Conservation (phyloP, 768 basidiomycete species). For the Royoungia palumana region DNA sequence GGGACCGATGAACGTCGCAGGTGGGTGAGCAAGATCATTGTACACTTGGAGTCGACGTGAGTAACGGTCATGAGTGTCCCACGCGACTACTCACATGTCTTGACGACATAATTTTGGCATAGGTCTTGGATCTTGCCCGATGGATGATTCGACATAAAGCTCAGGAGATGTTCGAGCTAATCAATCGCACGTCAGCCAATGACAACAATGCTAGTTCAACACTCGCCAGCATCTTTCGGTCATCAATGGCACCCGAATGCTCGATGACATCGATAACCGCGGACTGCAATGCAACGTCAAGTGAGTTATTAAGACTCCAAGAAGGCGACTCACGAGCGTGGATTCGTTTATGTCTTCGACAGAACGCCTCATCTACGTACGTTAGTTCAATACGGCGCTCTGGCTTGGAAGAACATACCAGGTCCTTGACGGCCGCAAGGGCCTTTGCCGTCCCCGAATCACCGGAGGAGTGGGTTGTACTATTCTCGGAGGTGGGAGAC, state of each 20-base stretch:
- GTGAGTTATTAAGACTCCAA: background rate
- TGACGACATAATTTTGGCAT: slow-evolving; percentile 38
- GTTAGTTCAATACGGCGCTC: background rate
- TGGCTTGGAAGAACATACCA: slow-evolving; percentile 14
- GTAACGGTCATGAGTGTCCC: background rate
- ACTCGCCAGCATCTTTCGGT: slow-evolving; percentile 71
- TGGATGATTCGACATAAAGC: slow-evolving; percentile 58
- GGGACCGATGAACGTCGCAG: slow-evolving; percentile 62
- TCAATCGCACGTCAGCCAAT: background rate
- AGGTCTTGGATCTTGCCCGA: slow-evolving; percentile 42
- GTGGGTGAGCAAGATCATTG: slow-evolving; percentile 78
- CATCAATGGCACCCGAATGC: slow-evolving; percentile 64
- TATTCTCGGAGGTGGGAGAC: slow-evolving; percentile 13
- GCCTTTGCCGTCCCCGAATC: slow-evolving; percentile 25
- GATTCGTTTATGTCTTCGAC: slow-evolving; percentile 31
- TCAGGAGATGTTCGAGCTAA: slow-evolving; percentile 70
- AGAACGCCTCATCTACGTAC: slow-evolving; percentile 27
- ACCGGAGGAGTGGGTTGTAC: background rate
- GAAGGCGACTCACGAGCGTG: slow-evolving; percentile 17
- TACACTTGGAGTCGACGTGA: slow-evolving; percentile 49
- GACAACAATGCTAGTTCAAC: background rate
- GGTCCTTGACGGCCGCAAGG: slow-evolving; percentile 27
- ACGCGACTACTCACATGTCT: slow-evolving; percentile 48
- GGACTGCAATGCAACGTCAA: slow-evolving; percentile 37
- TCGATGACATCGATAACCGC: slow-evolving; percentile 58